Percentiles rank a stretch among this genome's conserved stretches.
phyloP scores from a whole-genome alignment of 2,329 filamentous ascomycete genomes.

The Lojkania enalia region DNA sequence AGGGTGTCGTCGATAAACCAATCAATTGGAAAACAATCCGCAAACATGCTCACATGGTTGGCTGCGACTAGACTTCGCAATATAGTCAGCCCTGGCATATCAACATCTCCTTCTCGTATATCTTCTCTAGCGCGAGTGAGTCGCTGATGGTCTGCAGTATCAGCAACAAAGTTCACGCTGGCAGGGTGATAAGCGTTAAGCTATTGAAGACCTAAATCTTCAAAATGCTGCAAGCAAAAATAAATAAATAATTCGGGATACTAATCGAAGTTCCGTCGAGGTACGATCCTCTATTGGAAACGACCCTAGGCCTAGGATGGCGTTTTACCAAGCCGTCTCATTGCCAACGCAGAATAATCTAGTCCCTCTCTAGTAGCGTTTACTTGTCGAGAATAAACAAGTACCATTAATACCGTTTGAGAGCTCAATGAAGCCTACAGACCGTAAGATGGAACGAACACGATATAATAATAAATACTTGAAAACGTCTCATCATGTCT shows the following conservation, averaged over 20 bases:
- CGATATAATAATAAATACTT: background rate
- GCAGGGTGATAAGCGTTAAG: background rate
- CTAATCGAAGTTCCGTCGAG: background rate
- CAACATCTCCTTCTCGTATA: background rate
- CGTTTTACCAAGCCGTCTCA: background rate
- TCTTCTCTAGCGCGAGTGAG: background rate
- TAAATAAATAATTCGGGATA: background rate
- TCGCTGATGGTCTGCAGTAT: background rate
- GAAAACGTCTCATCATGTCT: background rate
- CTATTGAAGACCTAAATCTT: background rate
- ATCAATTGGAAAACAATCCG: background rate
- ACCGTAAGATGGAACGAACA: background rate
- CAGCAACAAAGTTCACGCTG: background rate
- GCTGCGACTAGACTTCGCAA: background rate
- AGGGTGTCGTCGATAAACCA: background rate
- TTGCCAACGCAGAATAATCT: background rate
- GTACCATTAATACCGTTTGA: background rate
- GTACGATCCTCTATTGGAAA: background rate
- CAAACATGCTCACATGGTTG: background rate
- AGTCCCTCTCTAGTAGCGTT: background rate
- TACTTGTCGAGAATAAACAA: background rate
- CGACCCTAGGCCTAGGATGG: background rate
- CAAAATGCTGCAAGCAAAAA: background rate
- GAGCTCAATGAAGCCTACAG: background rate
- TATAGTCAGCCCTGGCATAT: background rate